Conservation (phyloP, 768 basidiomycete species). For the Collybiopsis confluens region DNA sequence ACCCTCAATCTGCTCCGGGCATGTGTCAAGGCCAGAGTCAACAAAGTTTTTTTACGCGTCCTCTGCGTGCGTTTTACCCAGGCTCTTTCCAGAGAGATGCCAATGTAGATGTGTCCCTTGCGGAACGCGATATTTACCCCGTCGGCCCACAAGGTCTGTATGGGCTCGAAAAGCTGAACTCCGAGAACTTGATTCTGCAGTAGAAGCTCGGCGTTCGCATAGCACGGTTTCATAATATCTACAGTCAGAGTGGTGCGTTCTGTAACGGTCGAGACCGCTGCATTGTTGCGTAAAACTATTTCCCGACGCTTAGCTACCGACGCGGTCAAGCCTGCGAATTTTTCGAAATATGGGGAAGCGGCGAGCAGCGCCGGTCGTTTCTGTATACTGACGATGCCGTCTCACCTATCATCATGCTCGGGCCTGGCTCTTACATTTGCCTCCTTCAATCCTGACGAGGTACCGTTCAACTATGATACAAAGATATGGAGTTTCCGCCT, state of each 20-base stretch:
- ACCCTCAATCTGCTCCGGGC: conserved; percentile 43
- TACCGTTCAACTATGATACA: conserved; percentile 23
- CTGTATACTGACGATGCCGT: conserved; percentile 53
- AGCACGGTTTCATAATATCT: conserved; percentile 58
- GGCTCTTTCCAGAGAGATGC: conserved; percentile 31
- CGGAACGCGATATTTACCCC: conserved; percentile 30
- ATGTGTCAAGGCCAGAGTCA: conserved; percentile 30
- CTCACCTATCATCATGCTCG: conserved; percentile 40
- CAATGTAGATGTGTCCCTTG: conserved; percentile 35
- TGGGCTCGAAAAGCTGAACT: conserved; percentile 52
- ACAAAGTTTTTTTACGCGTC: conserved; percentile 51
- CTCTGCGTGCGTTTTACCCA: conserved; percentile 58
- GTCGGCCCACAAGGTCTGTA: conserved; percentile 56
- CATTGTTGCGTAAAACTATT: conserved; percentile 50
- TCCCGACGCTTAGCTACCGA: conserved; percentile 22
- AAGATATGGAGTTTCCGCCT: no score
- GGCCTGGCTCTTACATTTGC: conserved; percentile 31
- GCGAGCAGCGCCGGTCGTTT: conserved; percentile 50
- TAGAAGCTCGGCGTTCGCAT: conserved; percentile 35
- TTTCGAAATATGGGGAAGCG: conserved; percentile 58
- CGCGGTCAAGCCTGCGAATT: background rate
- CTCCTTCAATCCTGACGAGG: conserved; percentile 21
- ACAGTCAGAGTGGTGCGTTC: conserved; percentile 52
- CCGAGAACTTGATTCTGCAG: conserved; percentile 40
- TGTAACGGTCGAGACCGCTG: conserved; percentile 52